These are phyloP conservation scores for Chlorella sp. DNA, from an alignment of 139 green algal genomes.

Conservation along the genomic window DNA sequence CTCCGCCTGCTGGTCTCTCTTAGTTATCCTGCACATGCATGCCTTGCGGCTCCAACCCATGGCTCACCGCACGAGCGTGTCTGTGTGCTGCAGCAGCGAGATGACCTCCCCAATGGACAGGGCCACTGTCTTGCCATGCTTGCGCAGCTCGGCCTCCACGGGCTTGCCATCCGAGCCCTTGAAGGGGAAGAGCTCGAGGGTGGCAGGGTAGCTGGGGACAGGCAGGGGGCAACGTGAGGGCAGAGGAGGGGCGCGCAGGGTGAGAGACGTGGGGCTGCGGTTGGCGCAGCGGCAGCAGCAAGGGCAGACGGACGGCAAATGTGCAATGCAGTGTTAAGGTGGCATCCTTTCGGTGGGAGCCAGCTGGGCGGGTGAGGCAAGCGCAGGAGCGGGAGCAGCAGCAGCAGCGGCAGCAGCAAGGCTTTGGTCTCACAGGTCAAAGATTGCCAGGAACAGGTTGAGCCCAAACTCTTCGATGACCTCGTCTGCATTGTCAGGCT, in stretches of 20 bases:
- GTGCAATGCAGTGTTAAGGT: background rate
- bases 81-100: background rate
- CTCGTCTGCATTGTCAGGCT: background rate
- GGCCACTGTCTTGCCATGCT: background rate
- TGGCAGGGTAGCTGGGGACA: background rate
- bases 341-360: no score
- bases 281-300: background rate
- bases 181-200: background rate
- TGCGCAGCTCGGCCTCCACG: background rate
- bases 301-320: background rate
- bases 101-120: background rate
- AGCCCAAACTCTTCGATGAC: background rate
- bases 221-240: background rate
- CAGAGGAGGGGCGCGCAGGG: no score
- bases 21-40: no score
- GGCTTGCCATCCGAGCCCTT: background rate
- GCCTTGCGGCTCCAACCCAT: no score
- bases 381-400: background rate
- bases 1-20: no score
- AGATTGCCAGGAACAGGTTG: background rate
- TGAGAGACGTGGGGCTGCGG: no score
- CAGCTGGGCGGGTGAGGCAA: no score
- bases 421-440: background rate
- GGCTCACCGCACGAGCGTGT: background rate
- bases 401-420: background rate